phyloP scores from a whole-genome alignment of 176 grass and related monocot species.

The Musa itinerans region DNA sequence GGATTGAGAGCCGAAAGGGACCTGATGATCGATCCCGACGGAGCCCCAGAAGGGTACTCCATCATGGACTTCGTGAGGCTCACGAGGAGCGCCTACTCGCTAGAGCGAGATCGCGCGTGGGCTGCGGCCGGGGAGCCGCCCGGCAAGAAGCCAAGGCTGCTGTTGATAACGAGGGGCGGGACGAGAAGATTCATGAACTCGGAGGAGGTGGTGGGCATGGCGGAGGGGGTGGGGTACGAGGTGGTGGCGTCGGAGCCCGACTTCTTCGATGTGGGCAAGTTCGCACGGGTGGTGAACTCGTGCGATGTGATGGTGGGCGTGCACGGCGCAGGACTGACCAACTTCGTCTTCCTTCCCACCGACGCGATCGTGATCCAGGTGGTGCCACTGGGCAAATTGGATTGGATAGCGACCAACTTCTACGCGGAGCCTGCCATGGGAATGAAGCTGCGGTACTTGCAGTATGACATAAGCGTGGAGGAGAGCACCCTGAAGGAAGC shows the following conservation, averaged over 20 bases:
- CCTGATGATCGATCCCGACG: constrained; percentile 41
- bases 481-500: constrained; percentile 69
- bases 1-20: constrained; percentile 53
- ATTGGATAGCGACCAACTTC: constrained; percentile 39
- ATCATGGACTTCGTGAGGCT: constrained; percentile 58
- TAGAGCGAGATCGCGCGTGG: constrained; percentile 25
- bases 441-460: constrained; percentile 49
- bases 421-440: constrained; percentile 36
- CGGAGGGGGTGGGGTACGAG: constrained; percentile 33
- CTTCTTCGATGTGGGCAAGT: constrained; percentile 6
- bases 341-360: constrained; percentile 62
- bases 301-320: constrained; percentile 81
- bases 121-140: background rate
- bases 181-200: constrained; percentile 68
- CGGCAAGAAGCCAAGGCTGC: constrained; percentile 30
- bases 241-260: constrained; percentile 26
- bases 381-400: constrained; percentile 51
- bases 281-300: constrained; percentile 45
- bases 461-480: constrained; percentile 42
- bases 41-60: constrained; percentile 31
- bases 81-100: constrained; percentile 42
- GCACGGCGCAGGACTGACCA: constrained; percentile 66
- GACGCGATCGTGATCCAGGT: constrained; percentile 49
- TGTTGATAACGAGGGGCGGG: constrained; percentile 55
- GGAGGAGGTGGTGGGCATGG: constrained; percentile 21